Conservation (phyloP, 805 yeast species). For the Wickerhamiella qilinensis region DNA sequence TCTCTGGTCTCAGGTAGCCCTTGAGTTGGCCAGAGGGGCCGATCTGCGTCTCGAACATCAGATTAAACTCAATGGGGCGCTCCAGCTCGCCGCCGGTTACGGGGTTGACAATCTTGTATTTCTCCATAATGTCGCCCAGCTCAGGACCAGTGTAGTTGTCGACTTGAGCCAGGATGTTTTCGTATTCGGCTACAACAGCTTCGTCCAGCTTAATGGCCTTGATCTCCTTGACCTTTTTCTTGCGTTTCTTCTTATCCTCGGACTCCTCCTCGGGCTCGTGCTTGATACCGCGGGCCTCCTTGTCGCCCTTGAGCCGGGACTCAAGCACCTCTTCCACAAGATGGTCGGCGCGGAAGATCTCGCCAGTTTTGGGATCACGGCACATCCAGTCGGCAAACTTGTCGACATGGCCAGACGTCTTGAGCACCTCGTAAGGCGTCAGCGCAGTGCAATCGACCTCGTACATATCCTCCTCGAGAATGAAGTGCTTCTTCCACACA, state of each 20-base stretch:
- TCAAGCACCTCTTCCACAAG: conserved; percentile 95
- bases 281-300: conserved; percentile 80
- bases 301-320: conserved; percentile 90
- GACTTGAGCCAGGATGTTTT: conserved; percentile 67
- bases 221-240: conserved; percentile 92
- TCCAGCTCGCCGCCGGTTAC: conserved; percentile 73
- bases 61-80: conserved; percentile 86
- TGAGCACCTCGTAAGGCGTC: conserved; percentile 93
- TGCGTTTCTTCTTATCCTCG: conserved; percentile 78
- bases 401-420: conserved; percentile 98
- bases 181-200: conserved; percentile 61
- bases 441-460: conserved; percentile 97
- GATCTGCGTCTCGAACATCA: conserved; percentile 98
- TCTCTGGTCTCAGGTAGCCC: conserved; percentile 95
- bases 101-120: conserved; percentile 80
- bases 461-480: conserved; percentile 95
- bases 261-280: conserved; percentile 50
- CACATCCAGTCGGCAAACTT: conserved; percentile 99
- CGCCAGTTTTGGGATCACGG: conserved; percentile 87
- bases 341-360: conserved; percentile 97
- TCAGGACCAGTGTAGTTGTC: conserved; percentile 91
- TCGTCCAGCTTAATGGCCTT: conserved; percentile 79
- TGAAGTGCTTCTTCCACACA: conserved; percentile 93
- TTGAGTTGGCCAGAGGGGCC: conserved; percentile 96
- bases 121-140: conserved; percentile 73